Evolutionary conservation across 2,329 filamentous ascomycete species (phyloP), one percentile per base, ranked within the genome.

Genomic region (Dothistroma septosporum): DNA sequence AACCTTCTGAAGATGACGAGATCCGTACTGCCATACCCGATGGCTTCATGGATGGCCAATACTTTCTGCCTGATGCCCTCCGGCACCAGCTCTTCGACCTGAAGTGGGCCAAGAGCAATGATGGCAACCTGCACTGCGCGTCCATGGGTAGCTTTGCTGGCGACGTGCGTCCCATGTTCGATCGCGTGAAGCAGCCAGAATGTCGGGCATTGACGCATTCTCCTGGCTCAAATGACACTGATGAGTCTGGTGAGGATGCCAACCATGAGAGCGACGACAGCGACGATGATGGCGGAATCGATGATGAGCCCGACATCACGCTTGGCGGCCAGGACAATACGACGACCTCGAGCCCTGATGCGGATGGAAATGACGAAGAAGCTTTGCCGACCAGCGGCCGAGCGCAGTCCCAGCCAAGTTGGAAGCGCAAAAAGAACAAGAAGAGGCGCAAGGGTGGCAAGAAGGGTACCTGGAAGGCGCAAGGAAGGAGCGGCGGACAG

Each of bases 11-110:
- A 35, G 31, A 7, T 19, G 57, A 59, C 31, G 55, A 59, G 10
- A 62, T 63, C 12, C 58, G 60, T 33, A 61, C 62, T 10, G 47
- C 52, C 19, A 72, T 73, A 47, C 72, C 71, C 19, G 58, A 64
- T 11, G 61, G 62, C 10, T 70, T 71, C 60, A 64, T 58, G 66
- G 71, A 66, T 50, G 61, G 49, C 12, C 75, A 74, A 46, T 70
- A 70, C 63, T 63, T 65, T 58, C 83, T 97, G 24, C 82, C 85
- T 0, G 77, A 83, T 1, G 76, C 80, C 21, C 79, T 90, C 44
- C 88, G 87, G 70, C 87, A 85, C 60, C 62, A 68, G 16, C 77
- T 97, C 16, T 97, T 97, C 71, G 85, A 89, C 14, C 77, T 96
- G 66, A 86, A 86, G 71, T 89, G 89, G 69, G 85, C 88, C 62